phyloP scores from a whole-genome alignment of 495 filamentous ascomycete species.

The Neurospora sp. region DNA sequence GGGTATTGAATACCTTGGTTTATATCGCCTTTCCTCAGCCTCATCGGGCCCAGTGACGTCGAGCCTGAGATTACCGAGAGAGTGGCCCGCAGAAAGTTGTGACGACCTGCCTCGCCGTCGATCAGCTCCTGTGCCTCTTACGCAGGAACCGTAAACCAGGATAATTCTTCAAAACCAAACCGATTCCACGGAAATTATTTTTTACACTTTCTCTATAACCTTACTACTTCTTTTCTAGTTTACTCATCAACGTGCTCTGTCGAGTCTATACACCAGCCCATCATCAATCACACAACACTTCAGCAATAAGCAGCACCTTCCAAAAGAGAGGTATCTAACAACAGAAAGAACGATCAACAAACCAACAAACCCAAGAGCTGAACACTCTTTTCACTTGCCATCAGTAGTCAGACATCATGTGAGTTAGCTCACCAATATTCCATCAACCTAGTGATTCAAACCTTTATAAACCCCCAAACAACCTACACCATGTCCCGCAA shows the following conservation, averaged over 20 bases:
- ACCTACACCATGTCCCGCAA: slow-evolving; percentile 16
- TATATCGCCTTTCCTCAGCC: background rate
- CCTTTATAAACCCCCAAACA: background rate
- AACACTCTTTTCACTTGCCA: background rate
- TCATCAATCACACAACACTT: background rate
- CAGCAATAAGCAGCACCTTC: background rate
- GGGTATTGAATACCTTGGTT: background rate
- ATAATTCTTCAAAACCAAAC: background rate
- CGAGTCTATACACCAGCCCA: background rate
- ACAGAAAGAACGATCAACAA: background rate
- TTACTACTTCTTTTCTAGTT: background rate
- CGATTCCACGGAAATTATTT: background rate
- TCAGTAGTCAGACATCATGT: background rate
- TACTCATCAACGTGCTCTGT: background rate
- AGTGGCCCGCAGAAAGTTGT: background rate
- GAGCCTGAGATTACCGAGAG: background rate
- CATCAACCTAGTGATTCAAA: background rate
- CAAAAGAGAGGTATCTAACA: background rate
- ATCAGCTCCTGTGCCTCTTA: background rate
- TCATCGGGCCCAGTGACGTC: background rate
- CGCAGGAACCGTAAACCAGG: background rate
- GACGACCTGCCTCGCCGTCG: background rate
- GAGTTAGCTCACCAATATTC: background rate
- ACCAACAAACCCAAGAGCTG: background rate
- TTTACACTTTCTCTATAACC: background rate